phyloP scores from a whole-genome alignment of 257 asterid genomes.

The Echium plantagineum region DNA sequence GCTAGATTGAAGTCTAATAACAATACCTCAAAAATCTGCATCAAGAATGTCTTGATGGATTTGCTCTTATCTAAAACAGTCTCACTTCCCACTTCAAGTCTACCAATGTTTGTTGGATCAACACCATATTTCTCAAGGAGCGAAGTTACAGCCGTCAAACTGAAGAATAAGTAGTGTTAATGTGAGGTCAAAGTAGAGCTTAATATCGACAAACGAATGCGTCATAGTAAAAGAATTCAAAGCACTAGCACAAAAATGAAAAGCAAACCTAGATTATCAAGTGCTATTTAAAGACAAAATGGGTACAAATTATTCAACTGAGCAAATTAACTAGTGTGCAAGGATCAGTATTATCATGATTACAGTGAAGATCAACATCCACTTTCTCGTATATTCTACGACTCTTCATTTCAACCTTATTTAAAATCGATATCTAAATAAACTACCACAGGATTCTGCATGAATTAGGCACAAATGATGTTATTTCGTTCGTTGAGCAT shows the following conservation, averaged over 20 bases:
- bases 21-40: conserved; percentile 92
- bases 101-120: conserved; percentile 86
- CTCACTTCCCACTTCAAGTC: conserved; percentile 97
- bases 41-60: conserved; percentile 92
- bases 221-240: background rate
- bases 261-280: background rate
- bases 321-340: too few relatives aligned
- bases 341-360: background rate
- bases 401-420: background rate
- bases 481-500: background rate
- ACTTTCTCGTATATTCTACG: background rate
- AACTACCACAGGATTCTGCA: background rate
- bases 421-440: background rate
- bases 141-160: conserved; percentile 87
- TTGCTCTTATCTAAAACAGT: conserved; percentile 97
- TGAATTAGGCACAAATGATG: background rate
- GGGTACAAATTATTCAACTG: background rate
- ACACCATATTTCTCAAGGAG: conserved; percentile 77
- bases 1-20: background rate
- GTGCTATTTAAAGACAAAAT: background rate
- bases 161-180: conserved; percentile 26
- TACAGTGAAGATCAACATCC: background rate
- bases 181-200: background rate
- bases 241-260: background rate
- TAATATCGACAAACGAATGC: background rate